Evolutionary conservation across 2,329 filamentous ascomycete species (phyloP).

Genomic region (Trichophaea hybrida): DNA sequence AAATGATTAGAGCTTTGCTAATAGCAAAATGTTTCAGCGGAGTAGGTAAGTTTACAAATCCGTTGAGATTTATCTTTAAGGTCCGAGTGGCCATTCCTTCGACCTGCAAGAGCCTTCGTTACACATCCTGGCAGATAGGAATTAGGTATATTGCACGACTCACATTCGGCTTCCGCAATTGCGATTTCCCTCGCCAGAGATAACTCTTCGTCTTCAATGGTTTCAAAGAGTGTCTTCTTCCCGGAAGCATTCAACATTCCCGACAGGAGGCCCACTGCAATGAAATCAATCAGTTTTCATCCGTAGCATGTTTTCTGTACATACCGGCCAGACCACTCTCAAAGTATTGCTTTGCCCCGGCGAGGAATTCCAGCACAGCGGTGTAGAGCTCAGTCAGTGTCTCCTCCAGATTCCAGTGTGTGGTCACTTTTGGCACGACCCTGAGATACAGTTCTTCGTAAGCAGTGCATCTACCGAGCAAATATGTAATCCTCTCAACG

Average conservation of each 20-base stretch:
- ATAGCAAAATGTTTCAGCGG: too few species aligned
- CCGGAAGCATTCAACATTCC: not conserved
- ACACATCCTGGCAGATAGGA: too few species aligned
- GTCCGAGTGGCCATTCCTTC: not conserved
- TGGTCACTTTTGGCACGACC: constrained; percentile 3
- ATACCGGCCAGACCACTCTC: not conserved
- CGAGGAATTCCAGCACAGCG: constrained; percentile 17
- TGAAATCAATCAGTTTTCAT: constrained; percentile 5
- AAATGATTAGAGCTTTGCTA: too few species aligned
- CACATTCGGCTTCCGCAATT: not conserved
- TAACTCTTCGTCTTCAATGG: not conserved
- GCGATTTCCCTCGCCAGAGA: not conserved
- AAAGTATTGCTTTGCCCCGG: not conserved
- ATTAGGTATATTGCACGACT: constrained; percentile 4
- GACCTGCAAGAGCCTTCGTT: not conserved
- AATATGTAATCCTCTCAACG: constrained; percentile 17
- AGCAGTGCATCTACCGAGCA: constrained; percentile 22
- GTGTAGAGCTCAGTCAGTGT: constrained; percentile 21
- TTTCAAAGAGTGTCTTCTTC: not conserved
- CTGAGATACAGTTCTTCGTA: constrained; percentile 22
- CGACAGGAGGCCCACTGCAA: not conserved
- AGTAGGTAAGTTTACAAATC: too few species aligned
- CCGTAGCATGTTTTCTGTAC: not conserved
- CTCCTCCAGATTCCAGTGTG: constrained; percentile 7
- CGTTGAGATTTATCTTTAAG: too few species aligned